These are phyloP conservation scores for Phaeoacremonium minimum DNA, from an alignment of 2,329 filamentous ascomycete genomes.

Conservation along the genomic window DNA sequence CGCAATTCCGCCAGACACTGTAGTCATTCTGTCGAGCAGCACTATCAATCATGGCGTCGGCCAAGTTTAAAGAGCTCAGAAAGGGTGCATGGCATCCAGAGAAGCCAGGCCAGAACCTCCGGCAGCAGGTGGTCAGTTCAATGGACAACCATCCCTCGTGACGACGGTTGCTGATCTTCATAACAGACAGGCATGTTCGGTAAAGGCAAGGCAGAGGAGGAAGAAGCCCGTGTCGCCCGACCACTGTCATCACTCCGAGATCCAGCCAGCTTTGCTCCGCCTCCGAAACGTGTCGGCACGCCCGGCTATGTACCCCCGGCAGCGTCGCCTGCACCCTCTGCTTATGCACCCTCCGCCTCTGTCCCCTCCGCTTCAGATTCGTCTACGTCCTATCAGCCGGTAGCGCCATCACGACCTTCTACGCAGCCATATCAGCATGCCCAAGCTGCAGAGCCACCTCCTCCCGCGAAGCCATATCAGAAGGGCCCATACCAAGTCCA, in stretches of 20 bases:
- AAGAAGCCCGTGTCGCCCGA: conserved; percentile 35
- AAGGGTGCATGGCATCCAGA: not conserved
- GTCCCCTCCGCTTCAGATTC: too few relatives aligned
- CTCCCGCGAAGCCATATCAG: conserved; percentile 63
- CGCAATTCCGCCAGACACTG: too few relatives aligned
- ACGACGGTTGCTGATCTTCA: not conserved
- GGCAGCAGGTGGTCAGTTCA: not conserved
- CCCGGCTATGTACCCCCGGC: conserved; percentile 20
- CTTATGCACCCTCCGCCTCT: conserved; percentile 11
- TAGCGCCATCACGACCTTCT: too few relatives aligned
- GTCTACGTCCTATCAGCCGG: too few relatives aligned
- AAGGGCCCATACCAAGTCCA: too few relatives aligned
- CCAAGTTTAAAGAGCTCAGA: not conserved
- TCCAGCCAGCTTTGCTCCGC: conserved; percentile 73
- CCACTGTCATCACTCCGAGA: conserved; percentile 72
- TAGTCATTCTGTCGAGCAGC: too few relatives aligned
- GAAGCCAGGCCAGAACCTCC: not conserved
- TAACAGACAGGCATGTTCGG: conserved; percentile 14
- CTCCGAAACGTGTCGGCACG: conserved; percentile 57
- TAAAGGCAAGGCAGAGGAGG: conserved; percentile 22
- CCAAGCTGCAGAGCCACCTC: conserved; percentile 28
- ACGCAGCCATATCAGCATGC: conserved; percentile 12
- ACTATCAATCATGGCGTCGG: conserved; percentile 3
- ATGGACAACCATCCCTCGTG: not conserved
- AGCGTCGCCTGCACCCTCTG: not conserved